A percentile compares a stretch with the other conserved stretches of the same genome.
Evolutionary conservation across 1,139 yeast genomes (phyloP).

Genomic region (Candida sanyaensis): DNA sequence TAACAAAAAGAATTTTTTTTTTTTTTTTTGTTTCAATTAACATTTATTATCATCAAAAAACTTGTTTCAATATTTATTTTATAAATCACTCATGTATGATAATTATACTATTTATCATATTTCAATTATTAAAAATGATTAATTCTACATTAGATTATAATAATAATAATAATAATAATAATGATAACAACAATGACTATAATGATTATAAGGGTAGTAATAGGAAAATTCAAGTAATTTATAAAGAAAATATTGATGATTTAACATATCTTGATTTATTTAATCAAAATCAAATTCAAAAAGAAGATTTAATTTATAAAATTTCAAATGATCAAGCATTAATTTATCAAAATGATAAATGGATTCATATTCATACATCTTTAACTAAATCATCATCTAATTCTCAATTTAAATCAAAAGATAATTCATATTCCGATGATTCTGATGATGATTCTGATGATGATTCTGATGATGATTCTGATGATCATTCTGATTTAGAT

Average conservation of each 20-base stretch:
- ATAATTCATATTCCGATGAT: background rate
- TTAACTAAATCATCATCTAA: background rate
- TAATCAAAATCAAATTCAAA: background rate
- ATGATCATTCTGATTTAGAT: too few species aligned
- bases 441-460: too few species aligned
- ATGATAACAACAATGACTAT: too few species aligned
- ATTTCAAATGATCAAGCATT: conserved; percentile 4
- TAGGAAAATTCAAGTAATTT: conserved; percentile 1
- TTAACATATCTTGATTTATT: conserved; percentile 1
- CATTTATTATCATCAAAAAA: too few species aligned
- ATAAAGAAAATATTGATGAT: background rate
- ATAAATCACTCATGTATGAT: background rate
- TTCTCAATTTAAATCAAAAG: background rate
- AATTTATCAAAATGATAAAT: conserved; percentile 1
- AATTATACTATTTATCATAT: background rate
- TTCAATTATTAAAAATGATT: background rate
- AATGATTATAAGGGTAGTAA: too few species aligned
- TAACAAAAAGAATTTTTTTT: too few species aligned
- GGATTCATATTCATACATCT: conserved; percentile 3
- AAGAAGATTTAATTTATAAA: background rate
- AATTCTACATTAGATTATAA: background rate
- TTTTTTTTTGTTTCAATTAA: too few species aligned
- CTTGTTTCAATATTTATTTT: too few species aligned
- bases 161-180: background rate
- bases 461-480: background rate